A percentile compares a stretch with the other conserved stretches of the same genome.
These are phyloP conservation scores for Bathelium albidoporum DNA, from an alignment of 495 filamentous ascomycete species.

Conservation along the genomic window DNA sequence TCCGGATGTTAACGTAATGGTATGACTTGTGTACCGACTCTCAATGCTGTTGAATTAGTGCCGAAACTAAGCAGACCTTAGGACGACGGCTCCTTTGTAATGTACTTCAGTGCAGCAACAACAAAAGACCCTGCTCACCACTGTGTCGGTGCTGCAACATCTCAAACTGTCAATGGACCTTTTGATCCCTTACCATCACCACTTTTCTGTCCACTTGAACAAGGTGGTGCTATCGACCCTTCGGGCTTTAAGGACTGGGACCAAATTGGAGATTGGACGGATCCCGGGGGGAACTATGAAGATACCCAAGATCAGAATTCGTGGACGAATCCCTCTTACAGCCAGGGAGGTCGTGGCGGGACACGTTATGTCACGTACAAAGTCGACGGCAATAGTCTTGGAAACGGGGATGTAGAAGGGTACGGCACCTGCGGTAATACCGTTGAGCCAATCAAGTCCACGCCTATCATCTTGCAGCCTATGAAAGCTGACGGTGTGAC, in stretches of 20 bases:
- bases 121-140: conserved; percentile 26
- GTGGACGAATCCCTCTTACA: conserved; percentile 2
- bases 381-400: conserved; percentile 18
- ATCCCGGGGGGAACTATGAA: background rate
- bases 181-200: conserved; percentile 24
- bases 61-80: background rate
- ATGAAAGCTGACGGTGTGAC: conserved; percentile 15
- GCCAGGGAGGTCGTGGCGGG: conserved; percentile 4
- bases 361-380: conserved; percentile 20
- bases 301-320: background rate
- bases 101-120: conserved; percentile 34
- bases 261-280: background rate
- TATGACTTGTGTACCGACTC: conserved; percentile 22
- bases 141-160: conserved; percentile 37
- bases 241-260: conserved; percentile 13
- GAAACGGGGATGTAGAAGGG: conserved; percentile 7
- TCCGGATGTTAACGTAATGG: conserved; percentile 16
- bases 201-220: conserved; percentile 16
- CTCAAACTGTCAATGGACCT: conserved; percentile 29
- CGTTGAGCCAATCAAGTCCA: conserved; percentile 12
- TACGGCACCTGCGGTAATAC: conserved; percentile 15
- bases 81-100: conserved; percentile 31
- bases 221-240: conserved; percentile 21
- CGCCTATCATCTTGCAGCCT: conserved; percentile 17
- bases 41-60: background rate